Percentiles rank a stretch among this genome's conserved stretches.
Evolutionary conservation across 78 protist genomes (phyloP).

Genomic region (Pigoraptor vietnamica): DNA sequence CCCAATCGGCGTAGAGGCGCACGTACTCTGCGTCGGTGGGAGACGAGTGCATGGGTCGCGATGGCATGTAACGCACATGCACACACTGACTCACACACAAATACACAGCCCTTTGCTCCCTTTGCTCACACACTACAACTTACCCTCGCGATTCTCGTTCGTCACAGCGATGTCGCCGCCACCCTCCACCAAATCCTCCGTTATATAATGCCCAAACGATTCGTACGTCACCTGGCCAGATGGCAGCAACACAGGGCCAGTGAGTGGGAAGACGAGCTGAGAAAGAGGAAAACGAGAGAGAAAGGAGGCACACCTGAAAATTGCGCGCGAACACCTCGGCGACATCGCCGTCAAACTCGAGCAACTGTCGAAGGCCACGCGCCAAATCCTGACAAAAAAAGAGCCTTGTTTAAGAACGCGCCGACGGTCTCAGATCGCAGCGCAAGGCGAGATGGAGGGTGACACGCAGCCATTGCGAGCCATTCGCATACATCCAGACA

Average conservation of each 20-base stretch:
- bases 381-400: constrained; percentile 18
- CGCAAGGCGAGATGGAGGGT: not conserved
- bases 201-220: constrained; percentile 24
- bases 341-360: constrained; percentile 55
- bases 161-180: constrained; percentile 37
- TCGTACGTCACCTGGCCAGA: constrained; percentile 44
- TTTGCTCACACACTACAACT: no score
- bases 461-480: not conserved
- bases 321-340: constrained; percentile 36
- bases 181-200: constrained; percentile 11
- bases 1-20: constrained; percentile 2
- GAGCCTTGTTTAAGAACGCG: no score
- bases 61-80: no score
- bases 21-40: constrained; percentile 19
- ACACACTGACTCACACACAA: not conserved
- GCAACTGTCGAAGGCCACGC: constrained; percentile 33
- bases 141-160: constrained; percentile 11
- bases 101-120: no score
- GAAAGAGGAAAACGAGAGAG: not conserved
- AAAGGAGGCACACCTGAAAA: constrained; percentile 13
- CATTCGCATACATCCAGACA: not conserved
- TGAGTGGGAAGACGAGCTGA: not conserved
- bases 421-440: no score
- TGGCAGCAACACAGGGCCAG: not conserved
- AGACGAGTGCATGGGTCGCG: no score